These are phyloP conservation scores for Gymnopus androsaceus DNA, from an alignment of 1,284 basidiomycete genomes.

Conservation along the genomic window DNA sequence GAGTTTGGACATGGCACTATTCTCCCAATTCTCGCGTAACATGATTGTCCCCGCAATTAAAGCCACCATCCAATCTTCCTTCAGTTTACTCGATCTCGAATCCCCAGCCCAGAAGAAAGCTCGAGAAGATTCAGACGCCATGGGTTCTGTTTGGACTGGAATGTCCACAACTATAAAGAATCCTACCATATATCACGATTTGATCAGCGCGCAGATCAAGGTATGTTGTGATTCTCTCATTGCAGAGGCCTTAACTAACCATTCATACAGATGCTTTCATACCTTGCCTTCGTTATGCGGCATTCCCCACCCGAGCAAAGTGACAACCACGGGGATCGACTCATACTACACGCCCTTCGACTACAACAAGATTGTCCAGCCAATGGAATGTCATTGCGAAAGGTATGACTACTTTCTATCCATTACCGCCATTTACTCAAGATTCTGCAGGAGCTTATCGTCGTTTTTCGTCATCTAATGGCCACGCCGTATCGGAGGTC, in stretches of 20 bases:
- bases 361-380: slow-evolving; percentile 94
- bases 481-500: slow-evolving; percentile 80
- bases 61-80: slow-evolving; percentile 74
- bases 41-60: slow-evolving; percentile 72
- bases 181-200: slow-evolving; percentile 80
- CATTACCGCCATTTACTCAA: background rate
- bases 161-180: slow-evolving; percentile 82
- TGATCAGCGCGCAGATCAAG: slow-evolving; percentile 93
- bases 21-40: slow-evolving; percentile 61
- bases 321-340: slow-evolving; percentile 78
- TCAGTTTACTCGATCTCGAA: slow-evolving; percentile 78
- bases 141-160: slow-evolving; percentile 83
- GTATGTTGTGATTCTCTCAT: slow-evolving; percentile 38
- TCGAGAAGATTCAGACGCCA: slow-evolving; percentile 78
- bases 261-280: slow-evolving; percentile 77
- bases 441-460: slow-evolving; percentile 78
- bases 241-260: background rate
- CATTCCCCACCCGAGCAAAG: slow-evolving; percentile 63
- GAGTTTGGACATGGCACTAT: slow-evolving; percentile 90
- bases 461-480: slow-evolving; percentile 91
- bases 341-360: slow-evolving; percentile 83
- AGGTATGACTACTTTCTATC: slow-evolving; percentile 43
- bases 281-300: slow-evolving; percentile 89
- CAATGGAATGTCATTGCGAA: slow-evolving; percentile 81
- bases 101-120: slow-evolving; percentile 87